phyloP scores from a whole-genome alignment of 2,329 filamentous ascomycete species.

The Magnaporthiopsis incrustans region DNA sequence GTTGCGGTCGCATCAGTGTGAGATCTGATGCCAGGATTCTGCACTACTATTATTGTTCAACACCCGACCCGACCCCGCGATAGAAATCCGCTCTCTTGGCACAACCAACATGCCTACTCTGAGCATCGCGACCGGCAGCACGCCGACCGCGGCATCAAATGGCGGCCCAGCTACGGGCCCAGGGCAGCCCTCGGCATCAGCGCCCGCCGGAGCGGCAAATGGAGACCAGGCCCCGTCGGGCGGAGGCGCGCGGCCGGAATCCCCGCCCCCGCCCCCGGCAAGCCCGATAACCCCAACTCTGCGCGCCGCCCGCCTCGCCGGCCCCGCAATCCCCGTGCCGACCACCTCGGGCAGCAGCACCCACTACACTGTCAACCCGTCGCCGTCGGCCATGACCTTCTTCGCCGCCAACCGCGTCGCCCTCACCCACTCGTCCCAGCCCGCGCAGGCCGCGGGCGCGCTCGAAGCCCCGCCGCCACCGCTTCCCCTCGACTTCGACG shows the following conservation, averaged over 20 bases:
- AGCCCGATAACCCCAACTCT: conserved; percentile 8
- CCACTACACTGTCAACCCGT: conserved; percentile 10
- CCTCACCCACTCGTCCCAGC: conserved; percentile 32
- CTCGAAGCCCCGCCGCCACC: conserved; percentile 34
- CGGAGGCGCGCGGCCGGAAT: not conserved
- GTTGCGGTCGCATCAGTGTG: not conserved
- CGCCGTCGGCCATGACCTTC: conserved; percentile 13
- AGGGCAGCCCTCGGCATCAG: not conserved
- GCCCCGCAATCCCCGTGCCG: conserved; percentile 7
- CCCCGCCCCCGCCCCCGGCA: conserved; percentile 6
- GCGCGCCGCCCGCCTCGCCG: conserved; percentile 6
- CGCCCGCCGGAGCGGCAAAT: not conserved
- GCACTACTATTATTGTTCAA: not conserved
- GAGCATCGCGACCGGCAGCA: not conserved
- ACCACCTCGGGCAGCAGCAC: conserved; percentile 4
- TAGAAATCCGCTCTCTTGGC: not conserved
- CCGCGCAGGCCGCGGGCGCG: conserved; percentile 30
- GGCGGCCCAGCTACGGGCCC: not conserved
- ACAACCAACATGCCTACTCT: not conserved
- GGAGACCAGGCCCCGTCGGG: not conserved
- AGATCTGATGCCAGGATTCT: not conserved
- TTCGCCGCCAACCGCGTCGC: conserved; percentile 26
- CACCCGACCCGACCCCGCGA: not conserved
- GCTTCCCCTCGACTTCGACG: conserved; percentile 47
- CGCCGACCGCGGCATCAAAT: not conserved